These are phyloP conservation scores for Globisporangium acanthophoron DNA, from an alignment of 352 stramenopile species.

Conservation along the genomic window DNA sequence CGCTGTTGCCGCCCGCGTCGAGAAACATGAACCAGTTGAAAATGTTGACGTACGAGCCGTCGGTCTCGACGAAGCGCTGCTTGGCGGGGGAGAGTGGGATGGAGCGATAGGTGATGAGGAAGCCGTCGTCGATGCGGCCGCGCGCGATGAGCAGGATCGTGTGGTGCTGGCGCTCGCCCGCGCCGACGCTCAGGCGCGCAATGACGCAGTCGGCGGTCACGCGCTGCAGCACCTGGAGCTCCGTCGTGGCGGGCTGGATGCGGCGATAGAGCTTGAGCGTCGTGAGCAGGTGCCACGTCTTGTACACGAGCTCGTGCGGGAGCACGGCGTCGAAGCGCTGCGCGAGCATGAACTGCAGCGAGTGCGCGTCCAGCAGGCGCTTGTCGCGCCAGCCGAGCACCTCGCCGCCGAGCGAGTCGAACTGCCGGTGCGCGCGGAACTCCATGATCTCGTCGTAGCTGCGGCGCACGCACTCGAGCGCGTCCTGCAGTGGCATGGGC, in stretches of 20 bases:
- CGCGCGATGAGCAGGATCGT: slow-evolving; percentile 56
- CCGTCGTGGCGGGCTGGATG: slow-evolving; percentile 56
- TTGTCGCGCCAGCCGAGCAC: slow-evolving; percentile 53
- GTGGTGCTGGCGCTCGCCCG: slow-evolving; percentile 30
- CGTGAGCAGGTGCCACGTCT: slow-evolving; percentile 64
- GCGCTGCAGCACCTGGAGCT: slow-evolving; percentile 46
- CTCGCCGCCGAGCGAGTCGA: slow-evolving; percentile 36
- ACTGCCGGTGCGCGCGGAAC: slow-evolving; percentile 32
- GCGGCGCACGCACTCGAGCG: slow-evolving; percentile 39
- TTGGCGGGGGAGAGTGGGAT: slow-evolving; percentile 45
- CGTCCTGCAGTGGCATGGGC: slow-evolving; percentile 30
- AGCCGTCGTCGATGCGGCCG: slow-evolving; percentile 53
- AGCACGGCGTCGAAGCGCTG: slow-evolving; percentile 45
- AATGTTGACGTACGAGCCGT: slow-evolving; percentile 53
- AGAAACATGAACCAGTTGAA: slow-evolving; percentile 81
- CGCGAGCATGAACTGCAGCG: slow-evolving; percentile 59
- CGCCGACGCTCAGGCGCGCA: slow-evolving; percentile 38
- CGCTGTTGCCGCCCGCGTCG: slow-evolving; percentile 17
- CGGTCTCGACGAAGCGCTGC: slow-evolving; percentile 31
- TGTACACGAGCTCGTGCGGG: slow-evolving; percentile 49
- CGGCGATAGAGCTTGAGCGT: slow-evolving; percentile 38
- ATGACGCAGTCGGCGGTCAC: slow-evolving; percentile 61
- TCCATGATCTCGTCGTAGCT: slow-evolving; percentile 64
- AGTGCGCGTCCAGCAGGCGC: slow-evolving; percentile 27
- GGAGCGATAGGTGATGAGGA: slow-evolving; percentile 62